Base-by-base conservation (phyloP, 140 eudicot species). In the Ambrosia hybrid region DNA sequence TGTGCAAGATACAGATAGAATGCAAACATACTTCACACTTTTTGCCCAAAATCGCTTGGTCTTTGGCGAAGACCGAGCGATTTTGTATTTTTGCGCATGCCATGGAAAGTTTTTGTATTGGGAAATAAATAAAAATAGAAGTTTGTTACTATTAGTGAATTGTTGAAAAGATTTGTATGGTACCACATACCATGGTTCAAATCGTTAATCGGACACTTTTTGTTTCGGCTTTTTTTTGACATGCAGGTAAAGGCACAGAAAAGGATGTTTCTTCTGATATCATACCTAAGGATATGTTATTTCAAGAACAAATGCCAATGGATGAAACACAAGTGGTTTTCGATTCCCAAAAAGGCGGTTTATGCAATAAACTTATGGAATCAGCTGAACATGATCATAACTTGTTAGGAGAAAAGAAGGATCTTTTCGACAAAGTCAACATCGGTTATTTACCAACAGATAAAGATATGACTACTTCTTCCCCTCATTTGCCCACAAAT, bases 321-420 rank as follows among this genome's bases (percentile, higher is more conserved):
- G 73, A 64, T 71, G 77, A 57, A 79, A 71, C 53, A 37, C 73
- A 65, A 73, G 76, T 64, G 38, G 41, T 11, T 71, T 12, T 34
- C 65, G 76, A 79, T 72, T 67, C 60, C 43, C 68, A 70, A 39
- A 76, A 56, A 75, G 71, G 57, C 11, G 78, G 58, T 65, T 52
- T 41, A 70, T 43, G 14, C 21, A 51, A 16, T 52, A 60, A n/a
- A 17, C 76, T 26, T 2, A 68, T 58, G 70, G 78, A 85, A 58
- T 48, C 48, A 15, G 45, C 52, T 15, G 79, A 76, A 56, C 73
- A 57, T 48, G 72, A 60, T 57, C 67, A 66, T 51, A 52, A 70
- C 77, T 26, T 51, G 21, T 56, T 43, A 46, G 46, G 56, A 56
- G 77, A 67, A 46, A 72, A 16, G 10, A 51, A 16, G 53, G 80